These are phyloP conservation scores for Sporothrix brasiliensis DNA, from an alignment of 2,329 filamentous ascomycete genomes.

Conservation along the genomic window DNA sequence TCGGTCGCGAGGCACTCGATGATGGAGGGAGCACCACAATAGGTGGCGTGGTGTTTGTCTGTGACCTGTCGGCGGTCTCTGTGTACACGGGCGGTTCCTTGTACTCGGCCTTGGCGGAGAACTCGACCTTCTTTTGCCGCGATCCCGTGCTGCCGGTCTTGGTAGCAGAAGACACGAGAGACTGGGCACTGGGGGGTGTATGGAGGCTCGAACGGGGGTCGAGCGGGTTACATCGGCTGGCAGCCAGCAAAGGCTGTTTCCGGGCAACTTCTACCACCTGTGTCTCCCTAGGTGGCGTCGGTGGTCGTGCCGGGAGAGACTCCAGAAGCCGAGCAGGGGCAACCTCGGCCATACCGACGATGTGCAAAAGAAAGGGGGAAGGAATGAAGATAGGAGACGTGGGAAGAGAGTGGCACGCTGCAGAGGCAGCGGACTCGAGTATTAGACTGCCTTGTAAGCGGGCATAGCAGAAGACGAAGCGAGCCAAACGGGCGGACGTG, in stretches of 20 bases:
- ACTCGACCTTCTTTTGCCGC: conserved; percentile 59
- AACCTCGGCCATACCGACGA: conserved; percentile 44
- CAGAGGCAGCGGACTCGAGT: conserved; percentile 26
- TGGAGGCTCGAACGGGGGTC: conserved; percentile 50
- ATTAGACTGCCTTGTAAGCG: conserved; percentile 18
- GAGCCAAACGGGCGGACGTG: background rate
- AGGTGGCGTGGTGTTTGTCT: conserved; percentile 36
- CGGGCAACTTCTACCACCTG: conserved; percentile 45
- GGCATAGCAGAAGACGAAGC: conserved; percentile 27
- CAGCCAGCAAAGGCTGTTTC: conserved; percentile 42
- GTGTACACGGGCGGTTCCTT: conserved; percentile 55
- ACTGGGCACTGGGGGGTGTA: conserved; percentile 57
- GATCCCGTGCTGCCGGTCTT: conserved; percentile 44
- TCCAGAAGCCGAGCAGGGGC: conserved; percentile 52
- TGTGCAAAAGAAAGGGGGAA: background rate
- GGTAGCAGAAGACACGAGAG: conserved; percentile 45
- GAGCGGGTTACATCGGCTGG: conserved; percentile 43
- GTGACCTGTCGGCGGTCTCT: conserved; percentile 41
- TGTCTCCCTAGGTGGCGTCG: conserved; percentile 67
- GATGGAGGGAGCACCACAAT: conserved; percentile 44
- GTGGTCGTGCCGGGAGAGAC: conserved; percentile 60
- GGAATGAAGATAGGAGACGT: background rate
- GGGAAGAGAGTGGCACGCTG: conserved; percentile 14
- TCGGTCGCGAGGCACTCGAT: conserved; percentile 48
- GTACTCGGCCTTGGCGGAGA: conserved; percentile 60